Percentiles rank a stretch among this genome's conserved stretches.
Evolutionary conservation across 2,329 filamentous ascomycete genomes (phyloP).

Genomic region (Xylariaceae sp.): DNA sequence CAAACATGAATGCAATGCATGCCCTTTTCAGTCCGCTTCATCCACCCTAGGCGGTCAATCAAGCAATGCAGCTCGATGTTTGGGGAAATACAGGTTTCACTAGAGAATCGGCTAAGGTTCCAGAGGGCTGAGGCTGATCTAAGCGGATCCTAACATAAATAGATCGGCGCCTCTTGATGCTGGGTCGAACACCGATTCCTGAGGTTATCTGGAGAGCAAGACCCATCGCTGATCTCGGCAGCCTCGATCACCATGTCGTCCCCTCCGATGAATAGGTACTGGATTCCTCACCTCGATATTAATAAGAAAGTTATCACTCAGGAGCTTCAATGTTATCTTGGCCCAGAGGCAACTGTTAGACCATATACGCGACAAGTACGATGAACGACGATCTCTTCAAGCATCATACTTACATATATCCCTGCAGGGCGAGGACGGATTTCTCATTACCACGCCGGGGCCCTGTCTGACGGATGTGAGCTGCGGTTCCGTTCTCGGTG

Average conservation of each 20-base stretch:
- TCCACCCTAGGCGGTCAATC: constrained; percentile 22
- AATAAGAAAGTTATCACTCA: constrained; percentile 65
- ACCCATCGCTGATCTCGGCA: constrained; percentile 8
- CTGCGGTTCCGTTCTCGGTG: constrained; percentile 13
- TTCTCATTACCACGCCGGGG: constrained; percentile 63
- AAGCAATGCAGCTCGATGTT: constrained; percentile 20
- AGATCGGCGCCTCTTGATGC: constrained; percentile 25
- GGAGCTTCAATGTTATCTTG: constrained; percentile 64
- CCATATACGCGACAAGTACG: constrained; percentile 62
- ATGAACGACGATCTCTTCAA: constrained; percentile 29
- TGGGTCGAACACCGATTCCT: constrained; percentile 16
- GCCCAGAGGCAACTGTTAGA: constrained; percentile 62
- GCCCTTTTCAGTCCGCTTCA: constrained; percentile 16
- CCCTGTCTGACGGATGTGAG: constrained; percentile 65
- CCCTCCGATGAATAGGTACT: constrained; percentile 61
- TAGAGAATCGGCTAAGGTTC: constrained; percentile 11
- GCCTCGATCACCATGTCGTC: constrained; percentile 43
- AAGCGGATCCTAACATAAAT: constrained; percentile 23
- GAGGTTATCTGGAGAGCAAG: constrained; percentile 13
- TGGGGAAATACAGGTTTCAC: constrained; percentile 21
- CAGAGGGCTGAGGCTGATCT: constrained; percentile 22
- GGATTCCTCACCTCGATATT: constrained; percentile 65
- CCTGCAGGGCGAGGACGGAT: constrained; percentile 64
- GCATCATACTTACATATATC: constrained; percentile 36
- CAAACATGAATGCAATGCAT: constrained; percentile 32